phyloP scores from a whole-genome alignment of 345 rosid species.

The Eucalyptus curtisii region DNA sequence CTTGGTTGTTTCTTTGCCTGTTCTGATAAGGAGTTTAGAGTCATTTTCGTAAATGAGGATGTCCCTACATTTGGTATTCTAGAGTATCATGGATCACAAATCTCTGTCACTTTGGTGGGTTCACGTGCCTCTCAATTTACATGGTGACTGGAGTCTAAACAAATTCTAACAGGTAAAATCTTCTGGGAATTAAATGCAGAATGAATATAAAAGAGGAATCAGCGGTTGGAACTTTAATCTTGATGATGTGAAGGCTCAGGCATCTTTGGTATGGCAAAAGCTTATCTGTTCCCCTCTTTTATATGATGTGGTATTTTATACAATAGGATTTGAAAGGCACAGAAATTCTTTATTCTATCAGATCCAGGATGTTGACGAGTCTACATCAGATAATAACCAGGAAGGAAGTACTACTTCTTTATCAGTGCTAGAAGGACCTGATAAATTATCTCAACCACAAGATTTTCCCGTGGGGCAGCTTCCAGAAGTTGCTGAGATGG shows the following conservation, averaged over 20 bases:
- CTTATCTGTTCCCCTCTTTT: not conserved
- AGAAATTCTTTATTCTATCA: constrained; percentile 14
- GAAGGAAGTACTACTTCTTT: constrained; percentile 46
- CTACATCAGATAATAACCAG: constrained; percentile 27
- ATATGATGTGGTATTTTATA: not conserved
- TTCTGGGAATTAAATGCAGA: constrained; percentile 23
- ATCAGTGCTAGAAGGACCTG: constrained; percentile 34
- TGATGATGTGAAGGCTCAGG: constrained; percentile 97
- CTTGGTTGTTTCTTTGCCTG: not conserved
- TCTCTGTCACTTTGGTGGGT: not conserved
- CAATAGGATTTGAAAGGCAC: not conserved
- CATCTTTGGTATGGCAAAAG: constrained; percentile 63
- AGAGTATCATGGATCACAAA: not conserved
- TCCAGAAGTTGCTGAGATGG: constrained; percentile 24
- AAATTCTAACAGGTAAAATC: not conserved
- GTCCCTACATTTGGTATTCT: not conserved
- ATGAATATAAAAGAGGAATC: constrained; percentile 94
- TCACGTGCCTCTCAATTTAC: not conserved
- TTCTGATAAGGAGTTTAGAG: not conserved
- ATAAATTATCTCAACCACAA: constrained; percentile 28
- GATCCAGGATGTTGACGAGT: constrained; percentile 80
- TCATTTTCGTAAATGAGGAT: not conserved
- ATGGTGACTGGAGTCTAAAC: not conserved
- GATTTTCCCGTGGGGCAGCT: not conserved
- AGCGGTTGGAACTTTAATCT: constrained; percentile 98